Evolutionary conservation across 306 rosid genomes (phyloP).

Genomic region (Cyclanthera cordifolia): DNA sequence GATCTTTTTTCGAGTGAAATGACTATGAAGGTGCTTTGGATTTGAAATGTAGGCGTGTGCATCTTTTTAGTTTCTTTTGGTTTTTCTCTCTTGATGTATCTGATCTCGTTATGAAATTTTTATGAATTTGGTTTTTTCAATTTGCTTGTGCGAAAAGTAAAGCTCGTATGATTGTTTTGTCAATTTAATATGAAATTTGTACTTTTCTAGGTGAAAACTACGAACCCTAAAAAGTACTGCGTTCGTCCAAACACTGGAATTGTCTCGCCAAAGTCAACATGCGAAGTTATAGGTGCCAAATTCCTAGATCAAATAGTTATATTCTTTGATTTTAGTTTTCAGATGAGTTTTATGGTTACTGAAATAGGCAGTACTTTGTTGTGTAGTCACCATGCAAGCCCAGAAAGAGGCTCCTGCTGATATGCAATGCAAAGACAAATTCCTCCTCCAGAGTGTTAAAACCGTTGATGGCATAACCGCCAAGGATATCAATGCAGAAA

Average conservation of each 20-base stretch:
- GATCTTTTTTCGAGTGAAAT: not conserved
- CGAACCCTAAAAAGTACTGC: constrained; percentile 89
- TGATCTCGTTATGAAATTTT: not conserved
- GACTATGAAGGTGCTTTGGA: not conserved
- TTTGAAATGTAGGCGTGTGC: not conserved
- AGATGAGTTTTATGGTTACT: constrained; percentile 5
- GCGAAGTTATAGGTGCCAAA: constrained; percentile 67
- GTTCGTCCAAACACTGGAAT: constrained; percentile 96
- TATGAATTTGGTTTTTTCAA: not conserved
- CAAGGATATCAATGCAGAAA: constrained; percentile 68
- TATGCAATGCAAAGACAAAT: constrained; percentile 90
- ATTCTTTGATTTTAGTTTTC: not conserved
- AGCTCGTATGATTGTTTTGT: not conserved
- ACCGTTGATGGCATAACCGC: constrained; percentile 30
- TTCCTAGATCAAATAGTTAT: not conserved
- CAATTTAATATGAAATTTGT: constrained; percentile 15
- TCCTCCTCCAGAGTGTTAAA: constrained; percentile 82
- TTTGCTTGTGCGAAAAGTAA: not conserved
- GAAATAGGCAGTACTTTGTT: not conserved
- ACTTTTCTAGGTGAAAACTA: constrained; percentile 73
- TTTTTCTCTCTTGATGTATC: not conserved
- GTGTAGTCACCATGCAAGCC: constrained; percentile 82
- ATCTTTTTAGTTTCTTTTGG: not conserved
- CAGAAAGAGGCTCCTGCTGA: constrained; percentile 82
- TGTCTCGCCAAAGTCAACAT: constrained; percentile 69